These are phyloP conservation scores for Dipteronia sinensis DNA, from an alignment of 345 rosid genomes.

Conservation along the genomic window DNA sequence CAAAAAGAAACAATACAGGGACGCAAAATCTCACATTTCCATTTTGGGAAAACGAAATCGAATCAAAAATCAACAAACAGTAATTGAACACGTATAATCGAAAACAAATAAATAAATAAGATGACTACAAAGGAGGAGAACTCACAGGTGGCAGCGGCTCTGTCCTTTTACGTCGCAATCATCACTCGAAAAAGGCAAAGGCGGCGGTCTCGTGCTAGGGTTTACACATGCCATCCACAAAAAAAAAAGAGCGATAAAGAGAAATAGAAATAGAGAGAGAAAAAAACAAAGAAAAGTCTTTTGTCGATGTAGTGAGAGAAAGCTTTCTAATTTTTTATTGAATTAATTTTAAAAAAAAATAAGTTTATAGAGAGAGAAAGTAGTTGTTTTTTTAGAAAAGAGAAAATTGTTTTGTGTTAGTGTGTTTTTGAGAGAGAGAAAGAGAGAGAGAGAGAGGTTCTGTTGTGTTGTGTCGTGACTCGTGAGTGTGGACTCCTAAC, in stretches of 20 bases:
- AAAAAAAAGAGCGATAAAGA: conserved; percentile 7
- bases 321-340: neutral
- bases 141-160: neutral
- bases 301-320: conserved; percentile 26
- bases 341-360: neutral
- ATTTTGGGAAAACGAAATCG: neutral
- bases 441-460: no score
- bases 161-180: neutral
- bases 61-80: neutral
- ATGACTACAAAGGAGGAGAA: neutral
- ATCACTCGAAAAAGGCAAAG: conserved; percentile 28
- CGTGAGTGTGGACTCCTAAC: neutral
- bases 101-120: no score
- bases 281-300: neutral
- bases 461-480: neutral
- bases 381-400: neutral
- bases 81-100: no score
- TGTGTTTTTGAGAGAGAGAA: neutral
- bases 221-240: conserved; percentile 31
- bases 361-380: neutral
- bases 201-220: conserved; percentile 61
- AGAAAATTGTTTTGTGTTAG: neutral
- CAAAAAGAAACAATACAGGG: neutral
- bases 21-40: conserved; percentile 4
- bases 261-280: neutral